Conservation (phyloP, 192 early-diverging fungal genomes). For the Backusella australiensis region DNA sequence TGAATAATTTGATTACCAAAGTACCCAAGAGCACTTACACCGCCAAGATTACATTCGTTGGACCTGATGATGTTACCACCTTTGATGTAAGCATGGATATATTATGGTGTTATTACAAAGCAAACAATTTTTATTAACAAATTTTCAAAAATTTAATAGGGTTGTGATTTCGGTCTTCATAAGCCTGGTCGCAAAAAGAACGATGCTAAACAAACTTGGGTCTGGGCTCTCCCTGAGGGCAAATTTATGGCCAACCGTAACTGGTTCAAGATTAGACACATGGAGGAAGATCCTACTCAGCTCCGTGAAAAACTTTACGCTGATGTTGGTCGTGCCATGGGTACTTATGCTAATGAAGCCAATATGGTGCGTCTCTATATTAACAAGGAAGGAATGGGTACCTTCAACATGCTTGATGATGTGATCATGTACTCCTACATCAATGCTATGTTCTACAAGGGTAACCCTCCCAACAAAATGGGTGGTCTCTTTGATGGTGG, state of each 20-base stretch:
- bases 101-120: background rate
- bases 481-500: slow-evolving; percentile 47
- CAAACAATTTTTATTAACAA: background rate
- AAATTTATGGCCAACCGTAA: slow-evolving; percentile 33
- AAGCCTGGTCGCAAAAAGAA: slow-evolving; percentile 47
- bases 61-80: slow-evolving; percentile 34
- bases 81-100: slow-evolving; percentile 35
- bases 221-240: slow-evolving; percentile 28
- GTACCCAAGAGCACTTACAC: slow-evolving; percentile 11
- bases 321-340: slow-evolving; percentile 39
- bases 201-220: slow-evolving; percentile 51
- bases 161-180: slow-evolving; percentile 44
- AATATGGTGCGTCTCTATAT: slow-evolving; percentile 46
- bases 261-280: slow-evolving; percentile 47
- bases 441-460: slow-evolving; percentile 40
- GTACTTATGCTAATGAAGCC: slow-evolving; percentile 44
- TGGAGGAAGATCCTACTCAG: slow-evolving; percentile 51
- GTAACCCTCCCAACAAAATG: slow-evolving; percentile 23
- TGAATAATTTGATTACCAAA: slow-evolving; percentile 24
- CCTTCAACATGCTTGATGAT: slow-evolving; percentile 49
- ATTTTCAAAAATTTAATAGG: slow-evolving; percentile 19
- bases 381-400: slow-evolving; percentile 42
- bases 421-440: slow-evolving; percentile 41
- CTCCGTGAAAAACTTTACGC: slow-evolving; percentile 51
- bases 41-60: slow-evolving; percentile 38